Evolutionary conservation across 1,284 basidiomycete species (phyloP), one percentile per base, ranked within the genome.

Genomic region (Somion occarium): DNA sequence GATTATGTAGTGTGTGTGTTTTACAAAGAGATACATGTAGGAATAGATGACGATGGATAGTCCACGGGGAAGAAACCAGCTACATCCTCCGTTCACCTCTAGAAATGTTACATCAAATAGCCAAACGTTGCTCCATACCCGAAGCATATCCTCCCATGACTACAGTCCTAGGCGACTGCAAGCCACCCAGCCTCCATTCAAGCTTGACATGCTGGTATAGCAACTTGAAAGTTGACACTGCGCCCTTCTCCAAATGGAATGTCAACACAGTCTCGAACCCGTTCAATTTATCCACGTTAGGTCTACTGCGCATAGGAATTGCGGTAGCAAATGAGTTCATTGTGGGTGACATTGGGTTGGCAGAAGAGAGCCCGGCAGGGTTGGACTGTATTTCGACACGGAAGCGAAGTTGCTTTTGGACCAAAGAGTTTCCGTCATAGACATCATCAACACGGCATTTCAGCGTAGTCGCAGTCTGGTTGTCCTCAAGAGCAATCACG

Each of bases 171-270:
- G 67, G 64, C 30, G 66, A 64, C 42, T 63, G 58, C 56, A 69
- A 56, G 53, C 64, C 64, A 52, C 75, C 75, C 51, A 76, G 58
- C 53, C 66, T 65, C 85, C 86, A 89, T 57, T 81, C 78, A 27
- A 82, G 78, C 60, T 85, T 79, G 60, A 96, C 65, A 55, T 78
- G 76, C 60, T 80, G 79, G 72, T 86, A 89, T 18, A 93, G 74
- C 11, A 76, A 71, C 65, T 83, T 84, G 73, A 95, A 93, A 46
- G 87, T 86, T 54, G 87, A 84, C 61, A 87, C 72, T 3, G 91
- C 88, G 13, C 93, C 93, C 69, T 93, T 95, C 73, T 96, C 93
- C 59, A 93, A 88, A 20, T 90, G 76, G 63, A 95, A 73, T 42
- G 83, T 80, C 56, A 67, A 55, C 46, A 59, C 56, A 1, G 62